These are phyloP conservation scores for Wickerhamomyces kurtzmanii DNA, from an alignment of 805 yeast genomes.

Conservation along the genomic window DNA sequence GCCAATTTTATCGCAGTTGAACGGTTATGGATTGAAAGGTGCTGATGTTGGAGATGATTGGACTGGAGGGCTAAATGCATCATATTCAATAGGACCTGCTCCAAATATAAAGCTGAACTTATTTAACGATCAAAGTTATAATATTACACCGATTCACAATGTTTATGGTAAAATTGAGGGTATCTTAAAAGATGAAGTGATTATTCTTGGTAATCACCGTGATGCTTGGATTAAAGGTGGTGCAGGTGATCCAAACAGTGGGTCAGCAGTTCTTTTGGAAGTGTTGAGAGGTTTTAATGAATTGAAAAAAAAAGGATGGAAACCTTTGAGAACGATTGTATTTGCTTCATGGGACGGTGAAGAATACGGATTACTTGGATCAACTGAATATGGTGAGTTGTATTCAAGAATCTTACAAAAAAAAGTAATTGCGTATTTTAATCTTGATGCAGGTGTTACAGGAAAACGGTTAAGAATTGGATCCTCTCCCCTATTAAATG, in stretches of 20 bases:
- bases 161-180: slow-evolving; percentile 57
- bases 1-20: slow-evolving; percentile 49
- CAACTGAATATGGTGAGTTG: slow-evolving; percentile 71
- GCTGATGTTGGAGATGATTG: slow-evolving; percentile 32
- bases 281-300: slow-evolving; percentile 49
- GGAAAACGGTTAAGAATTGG: slow-evolving; percentile 41
- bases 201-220: slow-evolving; percentile 66
- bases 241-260: slow-evolving; percentile 74
- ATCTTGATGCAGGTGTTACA: slow-evolving; percentile 54
- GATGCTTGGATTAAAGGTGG: slow-evolving; percentile 79
- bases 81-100: slow-evolving; percentile 45
- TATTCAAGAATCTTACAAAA: slow-evolving; percentile 34
- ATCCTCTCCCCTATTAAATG: slow-evolving; percentile 51
- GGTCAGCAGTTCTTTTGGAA: slow-evolving; percentile 57
- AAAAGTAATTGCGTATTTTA: slow-evolving; percentile 57
- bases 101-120: slow-evolving; percentile 36
- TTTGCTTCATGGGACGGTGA: slow-evolving; percentile 83
- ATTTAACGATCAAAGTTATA: slow-evolving; percentile 51
- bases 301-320: slow-evolving; percentile 47
- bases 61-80: slow-evolving; percentile 32
- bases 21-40: slow-evolving; percentile 41
- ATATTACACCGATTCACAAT: slow-evolving; percentile 50
- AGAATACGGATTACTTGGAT: slow-evolving; percentile 66
- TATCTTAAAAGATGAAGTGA: slow-evolving; percentile 36
- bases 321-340: slow-evolving; percentile 53